Conservation (phyloP, 208 protist genomes). For the Leishmania lainsoni region DNA sequence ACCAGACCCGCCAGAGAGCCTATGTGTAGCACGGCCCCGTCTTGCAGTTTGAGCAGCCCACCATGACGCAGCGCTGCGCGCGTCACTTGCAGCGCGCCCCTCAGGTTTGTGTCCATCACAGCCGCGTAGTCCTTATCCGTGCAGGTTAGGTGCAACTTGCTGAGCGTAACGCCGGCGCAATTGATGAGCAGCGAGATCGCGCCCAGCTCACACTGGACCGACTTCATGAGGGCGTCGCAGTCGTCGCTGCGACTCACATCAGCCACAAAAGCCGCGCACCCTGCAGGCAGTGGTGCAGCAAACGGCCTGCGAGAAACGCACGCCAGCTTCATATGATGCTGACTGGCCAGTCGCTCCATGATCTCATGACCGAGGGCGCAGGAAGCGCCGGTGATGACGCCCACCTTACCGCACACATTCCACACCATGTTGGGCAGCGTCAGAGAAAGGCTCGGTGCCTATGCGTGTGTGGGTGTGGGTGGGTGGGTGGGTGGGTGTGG, state of each 20-base stretch:
- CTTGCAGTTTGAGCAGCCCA: constrained; percentile 59
- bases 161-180: constrained; percentile 80
- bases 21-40: constrained; percentile 75
- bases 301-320: constrained; percentile 64
- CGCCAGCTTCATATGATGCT: constrained; percentile 62
- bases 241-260: constrained; percentile 50
- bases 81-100: constrained; percentile 70
- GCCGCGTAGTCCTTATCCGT: constrained; percentile 70
- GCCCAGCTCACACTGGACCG: constrained; percentile 45
- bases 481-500: neutral
- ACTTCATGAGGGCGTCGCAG: constrained; percentile 62
- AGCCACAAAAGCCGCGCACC: constrained; percentile 47
- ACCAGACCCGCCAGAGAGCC: constrained; percentile 73
- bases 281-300: constrained; percentile 34
- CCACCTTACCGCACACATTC: constrained; percentile 63
- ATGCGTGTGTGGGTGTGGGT: neutral
- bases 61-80: constrained; percentile 77
- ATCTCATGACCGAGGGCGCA: constrained; percentile 68
- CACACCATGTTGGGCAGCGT: constrained; percentile 41
- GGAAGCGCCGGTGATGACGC: constrained; percentile 73
- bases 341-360: constrained; percentile 37
- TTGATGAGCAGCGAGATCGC: constrained; percentile 75
- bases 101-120: constrained; percentile 82
- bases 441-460: neutral
- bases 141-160: constrained; percentile 69